phyloP scores from a whole-genome alignment of 108 stramenopile species.

The Mediolabrus comicus region DNA sequence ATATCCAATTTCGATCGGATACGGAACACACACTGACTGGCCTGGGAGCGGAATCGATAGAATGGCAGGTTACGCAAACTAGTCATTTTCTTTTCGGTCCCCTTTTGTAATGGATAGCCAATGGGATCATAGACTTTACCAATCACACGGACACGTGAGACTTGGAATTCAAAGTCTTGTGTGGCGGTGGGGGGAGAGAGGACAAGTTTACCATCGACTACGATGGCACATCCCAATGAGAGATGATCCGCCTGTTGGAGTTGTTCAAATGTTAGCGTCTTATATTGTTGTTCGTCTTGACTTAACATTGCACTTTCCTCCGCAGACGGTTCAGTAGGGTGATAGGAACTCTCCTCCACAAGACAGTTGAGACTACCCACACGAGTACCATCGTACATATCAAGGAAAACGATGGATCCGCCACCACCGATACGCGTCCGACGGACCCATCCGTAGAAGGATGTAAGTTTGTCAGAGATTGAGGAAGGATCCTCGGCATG shows the following conservation, averaged over 20 bases:
- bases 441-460: conserved; percentile 66
- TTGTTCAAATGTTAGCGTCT: conserved; percentile 51
- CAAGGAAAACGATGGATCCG: conserved; percentile 63
- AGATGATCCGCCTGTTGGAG: conserved; percentile 43
- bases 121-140: conserved; percentile 57
- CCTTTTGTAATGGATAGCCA: conserved; percentile 65
- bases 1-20: conserved; percentile 59
- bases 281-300: conserved; percentile 52
- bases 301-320: conserved; percentile 1
- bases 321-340: neutral
- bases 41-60: conserved; percentile 58
- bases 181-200: conserved; percentile 62
- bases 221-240: conserved; percentile 53
- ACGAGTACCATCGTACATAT: conserved; percentile 64
- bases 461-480: conserved; percentile 27
- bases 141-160: conserved; percentile 49
- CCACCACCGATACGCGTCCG: conserved; percentile 57
- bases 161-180: conserved; percentile 61
- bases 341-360: conserved; percentile 27
- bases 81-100: conserved; percentile 61
- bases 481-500: conserved; percentile 21
- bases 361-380: conserved; percentile 57
- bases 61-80: conserved; percentile 53
- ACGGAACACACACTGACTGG: conserved; percentile 57
- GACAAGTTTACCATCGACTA: conserved; percentile 53